Evolutionary conservation across 1,139 yeast genomes (phyloP).

Genomic region (Yamadazyma pseudoaaseri): DNA sequence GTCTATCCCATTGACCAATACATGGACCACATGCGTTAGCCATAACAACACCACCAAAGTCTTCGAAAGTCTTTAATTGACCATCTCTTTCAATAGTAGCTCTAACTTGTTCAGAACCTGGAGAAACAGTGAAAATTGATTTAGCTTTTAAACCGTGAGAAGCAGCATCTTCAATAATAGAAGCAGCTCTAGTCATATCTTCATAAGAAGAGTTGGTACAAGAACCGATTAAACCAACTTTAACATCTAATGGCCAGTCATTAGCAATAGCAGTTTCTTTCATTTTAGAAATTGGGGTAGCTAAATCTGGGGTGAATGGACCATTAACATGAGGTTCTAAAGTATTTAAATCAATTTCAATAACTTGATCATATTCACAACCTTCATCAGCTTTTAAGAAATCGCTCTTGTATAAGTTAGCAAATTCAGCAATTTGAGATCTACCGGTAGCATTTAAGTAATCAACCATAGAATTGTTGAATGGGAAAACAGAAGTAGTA

Average conservation of each 20-base stretch:
- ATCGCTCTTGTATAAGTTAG: constrained; percentile 68
- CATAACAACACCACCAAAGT: constrained; percentile 84
- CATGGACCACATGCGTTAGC: constrained; percentile 99
- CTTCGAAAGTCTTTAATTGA: constrained; percentile 70
- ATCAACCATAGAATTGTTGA: constrained; percentile 80
- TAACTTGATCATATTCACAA: constrained; percentile 78
- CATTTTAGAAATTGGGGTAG: constrained; percentile 78
- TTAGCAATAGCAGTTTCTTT: constrained; percentile 62
- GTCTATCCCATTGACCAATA: constrained; percentile 99
- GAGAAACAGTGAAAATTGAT: constrained; percentile 90
- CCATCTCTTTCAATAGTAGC: constrained; percentile 98
- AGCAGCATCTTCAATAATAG: constrained; percentile 82
- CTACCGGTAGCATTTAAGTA: constrained; percentile 82
- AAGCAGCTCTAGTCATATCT: constrained; percentile 94
- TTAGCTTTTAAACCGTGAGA: constrained; percentile 86
- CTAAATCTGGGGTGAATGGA: constrained; percentile 92
- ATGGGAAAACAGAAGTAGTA: constrained; percentile 95
- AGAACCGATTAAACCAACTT: constrained; percentile 94
- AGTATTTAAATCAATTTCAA: constrained; percentile 72
- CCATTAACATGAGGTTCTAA: constrained; percentile 93
- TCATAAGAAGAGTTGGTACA: constrained; percentile 98
- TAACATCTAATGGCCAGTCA: constrained; percentile 77
- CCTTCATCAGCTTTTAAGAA: constrained; percentile 78
- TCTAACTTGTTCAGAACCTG: constrained; percentile 98
- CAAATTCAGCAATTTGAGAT: constrained; percentile 80